phyloP scores from a whole-genome alignment of 2,329 filamentous ascomycete species.

The Cercospora nicotianae region DNA sequence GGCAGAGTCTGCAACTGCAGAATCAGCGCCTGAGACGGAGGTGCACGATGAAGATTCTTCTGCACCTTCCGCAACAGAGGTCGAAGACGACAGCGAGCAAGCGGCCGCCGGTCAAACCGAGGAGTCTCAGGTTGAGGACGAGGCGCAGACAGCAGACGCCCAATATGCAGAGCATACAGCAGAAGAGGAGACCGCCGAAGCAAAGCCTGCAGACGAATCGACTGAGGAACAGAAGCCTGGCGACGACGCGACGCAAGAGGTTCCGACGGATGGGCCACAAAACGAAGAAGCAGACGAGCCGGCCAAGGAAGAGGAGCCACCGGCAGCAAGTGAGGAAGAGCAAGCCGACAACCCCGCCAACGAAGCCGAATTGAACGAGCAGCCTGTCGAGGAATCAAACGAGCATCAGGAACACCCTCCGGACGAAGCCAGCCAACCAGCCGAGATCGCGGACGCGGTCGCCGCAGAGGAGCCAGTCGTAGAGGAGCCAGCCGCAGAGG shows the following conservation, averaged over 20 bases:
- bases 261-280: not conserved
- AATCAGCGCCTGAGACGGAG: not conserved
- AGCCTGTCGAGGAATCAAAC: not conserved
- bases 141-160: not conserved
- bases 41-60: not conserved
- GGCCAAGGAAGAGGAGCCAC: not conserved
- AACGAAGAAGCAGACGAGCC: not conserved
- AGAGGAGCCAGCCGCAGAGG: not conserved
- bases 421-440: not conserved
- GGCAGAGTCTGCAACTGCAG: constrained; percentile 16
- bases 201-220: not conserved
- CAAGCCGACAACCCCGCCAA: not conserved
- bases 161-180: not conserved
- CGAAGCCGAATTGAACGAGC: not conserved
- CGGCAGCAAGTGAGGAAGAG: not conserved
- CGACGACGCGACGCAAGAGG: not conserved
- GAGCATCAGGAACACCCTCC: not conserved
- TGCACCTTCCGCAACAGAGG: not conserved
- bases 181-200: not conserved
- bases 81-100: not conserved
- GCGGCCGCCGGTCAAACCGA: not conserved
- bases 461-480: not conserved
- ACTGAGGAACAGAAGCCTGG: not conserved
- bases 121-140: not conserved
- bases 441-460: not conserved